Percentiles rank a stretch among this genome's conserved stretches.
Evolutionary conservation across 768 basidiomycete species (phyloP).

Genomic region (Megacollybia marginata): DNA sequence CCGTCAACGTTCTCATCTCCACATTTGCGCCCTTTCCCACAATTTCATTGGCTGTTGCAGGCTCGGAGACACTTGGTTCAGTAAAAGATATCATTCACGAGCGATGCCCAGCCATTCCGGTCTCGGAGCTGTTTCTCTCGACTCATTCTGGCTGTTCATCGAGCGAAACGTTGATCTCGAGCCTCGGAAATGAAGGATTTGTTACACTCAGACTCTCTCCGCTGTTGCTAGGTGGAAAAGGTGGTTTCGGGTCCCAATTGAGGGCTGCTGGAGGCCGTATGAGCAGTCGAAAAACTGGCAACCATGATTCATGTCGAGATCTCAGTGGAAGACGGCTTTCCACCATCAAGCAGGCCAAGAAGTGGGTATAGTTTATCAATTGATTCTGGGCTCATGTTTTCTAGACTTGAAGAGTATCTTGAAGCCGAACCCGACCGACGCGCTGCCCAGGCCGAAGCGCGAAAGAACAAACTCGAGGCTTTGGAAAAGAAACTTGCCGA

Average conservation of each 20-base stretch:
- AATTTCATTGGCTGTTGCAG: slow-evolving; percentile 37
- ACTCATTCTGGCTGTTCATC: slow-evolving; percentile 33
- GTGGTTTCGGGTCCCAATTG: slow-evolving; percentile 94
- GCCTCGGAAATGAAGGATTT: slow-evolving; percentile 24
- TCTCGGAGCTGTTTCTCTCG: slow-evolving; percentile 32
- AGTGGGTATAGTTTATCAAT: slow-evolving; percentile 39
- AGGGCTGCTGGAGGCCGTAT: slow-evolving; percentile 96
- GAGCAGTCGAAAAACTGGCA: slow-evolving; percentile 92
- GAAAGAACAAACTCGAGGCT: slow-evolving; percentile 75
- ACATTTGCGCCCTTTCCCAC: slow-evolving; percentile 53
- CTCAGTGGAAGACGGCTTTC: slow-evolving; percentile 83
- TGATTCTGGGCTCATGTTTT: not conserved
- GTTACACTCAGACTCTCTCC: slow-evolving; percentile 72
- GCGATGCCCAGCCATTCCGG: slow-evolving; percentile 42
- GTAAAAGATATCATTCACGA: slow-evolving; percentile 36
- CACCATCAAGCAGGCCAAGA: slow-evolving; percentile 95
- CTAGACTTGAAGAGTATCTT: slow-evolving; percentile 77
- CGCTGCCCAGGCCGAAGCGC: slow-evolving; percentile 69
- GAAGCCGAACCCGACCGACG: slow-evolving; percentile 78
- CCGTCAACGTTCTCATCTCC: slow-evolving; percentile 47
- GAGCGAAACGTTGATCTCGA: slow-evolving; percentile 19
- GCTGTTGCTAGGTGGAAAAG: slow-evolving; percentile 83
- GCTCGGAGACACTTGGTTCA: slow-evolving; percentile 29
- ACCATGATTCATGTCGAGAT: slow-evolving; percentile 93
- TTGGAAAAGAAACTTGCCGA: slow-evolving; percentile 83